Evolutionary conservation across 2,329 filamentous ascomycete genomes (phyloP).

Genomic region (Chrysosporium queenslandicum): DNA sequence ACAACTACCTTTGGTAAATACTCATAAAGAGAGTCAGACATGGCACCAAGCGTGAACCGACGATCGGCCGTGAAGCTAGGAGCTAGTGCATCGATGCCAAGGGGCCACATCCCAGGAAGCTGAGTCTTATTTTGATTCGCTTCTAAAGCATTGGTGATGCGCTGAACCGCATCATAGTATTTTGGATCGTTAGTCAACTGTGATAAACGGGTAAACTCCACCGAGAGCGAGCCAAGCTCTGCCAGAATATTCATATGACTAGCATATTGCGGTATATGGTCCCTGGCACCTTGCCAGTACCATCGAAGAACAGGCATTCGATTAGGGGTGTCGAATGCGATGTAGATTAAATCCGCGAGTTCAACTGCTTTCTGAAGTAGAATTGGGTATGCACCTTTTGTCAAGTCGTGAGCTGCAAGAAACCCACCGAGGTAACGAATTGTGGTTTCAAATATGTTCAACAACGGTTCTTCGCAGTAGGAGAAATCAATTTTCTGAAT

Average conservation of each 20-base stretch:
- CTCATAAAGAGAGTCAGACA: conserved; percentile 50
- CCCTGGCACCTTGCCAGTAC: conserved; percentile 20
- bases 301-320: conserved; percentile 22
- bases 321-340: conserved; percentile 30
- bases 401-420: conserved; percentile 45
- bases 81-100: conserved; percentile 25
- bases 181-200: conserved; percentile 32
- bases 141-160: conserved; percentile 29
- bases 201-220: conserved; percentile 36
- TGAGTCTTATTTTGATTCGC: conserved; percentile 28
- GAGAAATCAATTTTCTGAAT: conserved; percentile 47
- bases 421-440: conserved; percentile 48
- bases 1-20: conserved; percentile 52
- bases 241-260: conserved; percentile 24
- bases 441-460: conserved; percentile 43
- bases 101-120: conserved; percentile 35
- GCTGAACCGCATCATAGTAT: conserved; percentile 32
- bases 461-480: conserved; percentile 6
- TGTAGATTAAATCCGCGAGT: conserved; percentile 46
- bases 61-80: conserved; percentile 22
- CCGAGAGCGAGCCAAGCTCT: conserved; percentile 32
- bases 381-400: conserved; percentile 27
- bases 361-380: conserved; percentile 45
- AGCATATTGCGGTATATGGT: conserved; percentile 21
- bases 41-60: conserved; percentile 46